These are phyloP conservation scores for Nicotiana tabacum DNA, from an alignment of 257 asterid genomes.

Conservation along the genomic window DNA sequence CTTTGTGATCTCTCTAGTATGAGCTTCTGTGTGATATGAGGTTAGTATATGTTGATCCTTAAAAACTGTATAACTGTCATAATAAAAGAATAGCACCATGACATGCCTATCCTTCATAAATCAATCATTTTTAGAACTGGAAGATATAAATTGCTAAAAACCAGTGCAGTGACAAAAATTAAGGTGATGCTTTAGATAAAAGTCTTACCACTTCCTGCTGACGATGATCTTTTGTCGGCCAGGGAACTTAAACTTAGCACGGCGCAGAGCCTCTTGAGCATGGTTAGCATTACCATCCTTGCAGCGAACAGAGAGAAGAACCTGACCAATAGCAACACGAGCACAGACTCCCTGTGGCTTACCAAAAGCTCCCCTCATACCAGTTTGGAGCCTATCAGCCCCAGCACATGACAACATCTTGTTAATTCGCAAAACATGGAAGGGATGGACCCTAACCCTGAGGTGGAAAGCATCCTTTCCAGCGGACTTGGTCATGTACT, in stretches of 20 bases:
- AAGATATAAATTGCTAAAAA: background rate
- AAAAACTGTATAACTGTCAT: background rate
- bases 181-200: background rate
- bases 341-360: constrained; percentile 22
- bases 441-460: constrained; percentile 23
- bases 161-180: background rate
- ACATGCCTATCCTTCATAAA: background rate
- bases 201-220: constrained; percentile 17
- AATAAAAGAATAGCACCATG: background rate
- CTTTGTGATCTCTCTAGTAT: background rate
- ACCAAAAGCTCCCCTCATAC: constrained; percentile 25
- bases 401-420: constrained; percentile 26
- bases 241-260: constrained; percentile 26
- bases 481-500: constrained; percentile 22
- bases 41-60: background rate
- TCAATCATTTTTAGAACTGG: background rate
- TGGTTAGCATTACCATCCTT: constrained; percentile 12
- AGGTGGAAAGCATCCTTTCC: constrained; percentile 23
- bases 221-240: constrained; percentile 25
- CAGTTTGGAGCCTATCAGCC: constrained; percentile 26
- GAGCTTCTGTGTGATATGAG: background rate
- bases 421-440: constrained; percentile 21
- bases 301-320: constrained; percentile 22
- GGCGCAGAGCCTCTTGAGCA: constrained; percentile 21
- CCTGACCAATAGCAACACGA: constrained; percentile 25